phyloP scores from a whole-genome alignment of 345 rosid species.

The Brassica rapa region DNA sequence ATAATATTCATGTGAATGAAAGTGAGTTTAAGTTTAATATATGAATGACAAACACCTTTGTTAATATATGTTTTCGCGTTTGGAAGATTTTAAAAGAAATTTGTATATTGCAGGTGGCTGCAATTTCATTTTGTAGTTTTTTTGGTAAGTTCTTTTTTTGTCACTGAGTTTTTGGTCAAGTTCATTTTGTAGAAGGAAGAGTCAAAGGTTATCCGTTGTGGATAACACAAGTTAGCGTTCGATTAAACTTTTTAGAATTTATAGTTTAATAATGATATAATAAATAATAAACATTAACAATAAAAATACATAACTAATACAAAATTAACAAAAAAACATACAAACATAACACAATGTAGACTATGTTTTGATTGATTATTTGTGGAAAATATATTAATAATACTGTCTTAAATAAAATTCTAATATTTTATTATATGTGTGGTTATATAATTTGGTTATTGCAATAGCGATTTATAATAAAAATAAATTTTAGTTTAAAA shows the following conservation, averaged over 20 bases:
- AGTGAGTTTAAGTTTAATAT: constrained; percentile 8
- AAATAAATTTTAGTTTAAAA: background rate
- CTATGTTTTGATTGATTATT: background rate
- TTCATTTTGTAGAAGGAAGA: too few species aligned
- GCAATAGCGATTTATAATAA: background rate
- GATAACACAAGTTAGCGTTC: background rate
- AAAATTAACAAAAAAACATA: background rate
- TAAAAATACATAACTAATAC: background rate
- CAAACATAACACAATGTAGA: background rate
- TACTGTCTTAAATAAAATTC: too few species aligned
- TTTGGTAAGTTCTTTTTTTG: background rate
- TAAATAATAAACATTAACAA: background rate
- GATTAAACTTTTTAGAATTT: too few species aligned
- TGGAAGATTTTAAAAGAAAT: background rate
- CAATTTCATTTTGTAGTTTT: background rate
- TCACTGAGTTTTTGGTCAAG: too few species aligned
- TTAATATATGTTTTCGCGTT: background rate
- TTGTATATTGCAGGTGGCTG: background rate
- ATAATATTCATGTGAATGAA: constrained; percentile 28
- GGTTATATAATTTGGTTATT: too few species aligned
- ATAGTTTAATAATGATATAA: background rate
- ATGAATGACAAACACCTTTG: background rate
- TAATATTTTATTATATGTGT: too few species aligned
- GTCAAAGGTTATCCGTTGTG: background rate
- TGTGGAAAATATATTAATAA: too few species aligned